Evolutionary conservation across 305 asterid genomes (phyloP).

Genomic region (Rubia peregrina): DNA sequence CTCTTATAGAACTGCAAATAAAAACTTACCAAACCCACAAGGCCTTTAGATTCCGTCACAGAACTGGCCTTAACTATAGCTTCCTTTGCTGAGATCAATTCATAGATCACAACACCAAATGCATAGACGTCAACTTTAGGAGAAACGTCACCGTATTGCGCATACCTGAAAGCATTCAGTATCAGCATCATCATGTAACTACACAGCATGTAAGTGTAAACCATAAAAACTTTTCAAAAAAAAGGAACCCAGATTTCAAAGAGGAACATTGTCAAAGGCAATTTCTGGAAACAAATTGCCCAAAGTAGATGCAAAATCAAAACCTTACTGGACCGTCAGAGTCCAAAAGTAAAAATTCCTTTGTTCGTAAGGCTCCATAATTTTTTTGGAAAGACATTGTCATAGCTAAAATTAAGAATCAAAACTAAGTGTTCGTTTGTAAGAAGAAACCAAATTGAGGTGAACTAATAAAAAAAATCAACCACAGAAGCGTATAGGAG

Average conservation of each 20-base stretch:
- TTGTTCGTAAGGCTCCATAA: not conserved
- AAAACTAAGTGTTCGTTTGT: not conserved
- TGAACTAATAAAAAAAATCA: not conserved
- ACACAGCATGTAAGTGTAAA: not conserved
- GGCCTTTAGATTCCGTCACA: conserved; percentile 68
- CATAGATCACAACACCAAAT: conserved; percentile 87
- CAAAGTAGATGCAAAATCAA: not conserved
- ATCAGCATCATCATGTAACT: not conserved
- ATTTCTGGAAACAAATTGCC: not conserved
- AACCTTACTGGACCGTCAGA: not conserved
- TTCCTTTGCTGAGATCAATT: conserved; percentile 89
- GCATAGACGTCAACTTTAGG: conserved; percentile 97
- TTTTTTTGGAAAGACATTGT: not conserved
- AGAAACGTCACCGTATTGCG: conserved; percentile 77
- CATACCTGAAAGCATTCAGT: conserved; percentile 52
- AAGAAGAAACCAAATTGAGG: not conserved
- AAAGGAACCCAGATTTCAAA: not conserved
- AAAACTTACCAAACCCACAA: conserved; percentile 61
- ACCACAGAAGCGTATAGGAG: not conserved
- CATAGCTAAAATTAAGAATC: not conserved
- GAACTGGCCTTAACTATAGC: conserved; percentile 67
- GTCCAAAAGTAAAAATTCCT: not conserved
- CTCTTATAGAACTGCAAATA: not conserved
- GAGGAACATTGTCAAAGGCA: not conserved
- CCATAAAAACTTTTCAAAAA: not conserved